A percentile compares a stretch with the other conserved stretches of the same genome.
These are phyloP conservation scores for Sambucus nigra DNA, from an alignment of 129 eudicot species.

Conservation along the genomic window DNA sequence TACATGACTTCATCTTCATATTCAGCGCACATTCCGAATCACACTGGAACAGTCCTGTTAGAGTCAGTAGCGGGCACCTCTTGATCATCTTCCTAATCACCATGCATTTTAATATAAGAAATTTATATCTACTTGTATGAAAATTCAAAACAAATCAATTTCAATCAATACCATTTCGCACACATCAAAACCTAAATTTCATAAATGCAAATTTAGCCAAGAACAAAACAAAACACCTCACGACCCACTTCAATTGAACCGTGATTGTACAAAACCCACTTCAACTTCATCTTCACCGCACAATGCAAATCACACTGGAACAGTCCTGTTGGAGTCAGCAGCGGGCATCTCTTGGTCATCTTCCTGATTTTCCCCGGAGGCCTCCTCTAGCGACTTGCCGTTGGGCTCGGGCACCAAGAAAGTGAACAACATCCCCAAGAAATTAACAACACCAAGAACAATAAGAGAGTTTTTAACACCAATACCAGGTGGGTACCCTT, in stretches of 20 bases:
- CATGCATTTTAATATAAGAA: too few relatives aligned
- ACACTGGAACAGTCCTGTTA: conserved; percentile 34
- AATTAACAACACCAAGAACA: conserved; percentile 34
- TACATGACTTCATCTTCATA: background rate
- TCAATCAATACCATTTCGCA: too few relatives aligned
- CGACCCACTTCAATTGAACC: too few relatives aligned
- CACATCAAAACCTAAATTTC: too few relatives aligned
- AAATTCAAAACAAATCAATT: too few relatives aligned
- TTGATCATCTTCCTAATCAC: conserved; percentile 19
- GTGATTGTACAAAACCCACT: too few relatives aligned
- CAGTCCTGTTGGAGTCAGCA: conserved; percentile 17
- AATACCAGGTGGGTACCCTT: conserved; percentile 57
- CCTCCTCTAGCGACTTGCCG: conserved; percentile 51
- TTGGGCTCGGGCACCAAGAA: conserved; percentile 60
- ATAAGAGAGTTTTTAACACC: conserved; percentile 45
- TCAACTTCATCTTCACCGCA: background rate
- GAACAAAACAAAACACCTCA: too few relatives aligned
- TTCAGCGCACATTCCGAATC: background rate
- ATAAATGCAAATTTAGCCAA: too few relatives aligned
- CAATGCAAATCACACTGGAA: conserved; percentile 23
- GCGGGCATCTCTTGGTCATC: conserved; percentile 10
- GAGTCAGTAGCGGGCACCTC: background rate
- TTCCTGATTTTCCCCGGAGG: conserved; percentile 33
- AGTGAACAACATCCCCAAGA: conserved; percentile 40
- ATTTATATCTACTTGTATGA: too few relatives aligned